Evolutionary conservation across 331 rosid species (phyloP), one percentile per base, ranked within the genome.

Genomic region (Prunus yedoensis): DNA sequence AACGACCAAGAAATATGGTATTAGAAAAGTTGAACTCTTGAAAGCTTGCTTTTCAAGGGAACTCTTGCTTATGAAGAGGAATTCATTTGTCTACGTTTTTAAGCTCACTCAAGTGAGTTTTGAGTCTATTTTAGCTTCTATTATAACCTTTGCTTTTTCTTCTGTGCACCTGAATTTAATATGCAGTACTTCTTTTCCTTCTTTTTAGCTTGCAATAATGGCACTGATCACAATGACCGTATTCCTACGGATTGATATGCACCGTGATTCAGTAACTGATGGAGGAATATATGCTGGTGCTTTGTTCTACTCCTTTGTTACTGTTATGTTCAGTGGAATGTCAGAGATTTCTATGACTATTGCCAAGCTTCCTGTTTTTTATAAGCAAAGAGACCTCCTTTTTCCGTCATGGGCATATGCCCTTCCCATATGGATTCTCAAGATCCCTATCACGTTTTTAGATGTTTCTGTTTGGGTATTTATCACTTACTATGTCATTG

Each of bases 161-260:
- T n/a, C 41, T 28, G 41, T 67, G 17, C 17, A 9, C 66, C 20
- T 54, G 57, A 27, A 61, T 73, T 35, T 21, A 43, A 35, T 78
- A 38, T 62, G 15, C 43, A 62, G 59, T 13, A n/a, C 15, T 12
- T 23, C 13, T n/a, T 50, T 38, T 47, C 6, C 23, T 76, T 54
- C 66, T 75, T 63, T 49, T 61, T 59, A 90, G 92, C 57, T 86
- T 50, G 66, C 77, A 51, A 30, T 84, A 2, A 5, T 84, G 80
- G 88, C 89, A 27, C n/a, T 88, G 49, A 75, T 90, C 45, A 73
- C 85, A 45, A 77, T 83, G 84, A 86, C 92, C 46, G 57, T 90
- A 21, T 90, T 90, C 82, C 57, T 90, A 35, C 82, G 92, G 62
- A 88, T 91, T 6, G 84, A 88, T 83, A 88, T 90, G 96, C 86